Conservation (phyloP, 768 basidiomycete species). For the Asterophora lycoperdoides region DNA sequence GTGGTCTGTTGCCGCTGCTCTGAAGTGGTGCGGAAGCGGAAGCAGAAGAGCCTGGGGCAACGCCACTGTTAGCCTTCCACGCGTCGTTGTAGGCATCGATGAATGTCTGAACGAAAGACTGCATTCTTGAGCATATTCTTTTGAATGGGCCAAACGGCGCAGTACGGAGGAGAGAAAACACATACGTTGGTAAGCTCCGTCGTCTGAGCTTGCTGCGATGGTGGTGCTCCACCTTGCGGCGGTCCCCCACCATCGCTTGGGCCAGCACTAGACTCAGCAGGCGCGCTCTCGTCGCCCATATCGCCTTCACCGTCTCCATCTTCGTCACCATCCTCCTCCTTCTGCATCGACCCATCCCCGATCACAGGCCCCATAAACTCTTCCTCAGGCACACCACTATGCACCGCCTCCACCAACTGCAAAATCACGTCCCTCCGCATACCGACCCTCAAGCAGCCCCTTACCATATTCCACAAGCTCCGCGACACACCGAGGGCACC, state of each 20-base stretch:
- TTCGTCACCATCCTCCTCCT: neutral
- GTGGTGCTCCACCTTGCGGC: neutral
- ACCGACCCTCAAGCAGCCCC: slow-evolving; percentile 53
- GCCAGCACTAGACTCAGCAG: neutral
- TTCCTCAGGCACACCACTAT: slow-evolving; percentile 46
- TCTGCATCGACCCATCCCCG: slow-evolving; percentile 29
- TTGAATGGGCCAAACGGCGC: neutral
- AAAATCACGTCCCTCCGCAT: slow-evolving; percentile 60
- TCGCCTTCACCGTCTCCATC: slow-evolving; percentile 26
- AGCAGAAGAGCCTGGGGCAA: slow-evolving; percentile 18
- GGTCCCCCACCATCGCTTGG: neutral
- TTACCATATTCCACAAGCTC: slow-evolving; percentile 70
- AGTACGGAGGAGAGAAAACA: slow-evolving; percentile 1
- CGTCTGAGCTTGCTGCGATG: neutral
- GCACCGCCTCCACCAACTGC: slow-evolving; percentile 53
- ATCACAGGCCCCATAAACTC: slow-evolving; percentile 21
- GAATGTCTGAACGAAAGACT: slow-evolving; percentile 33
- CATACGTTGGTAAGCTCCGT: slow-evolving; percentile 12
- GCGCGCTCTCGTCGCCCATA: slow-evolving; percentile 11
- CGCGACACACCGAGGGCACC: slow-evolving; percentile 67
- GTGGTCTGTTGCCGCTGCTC: slow-evolving; percentile 7
- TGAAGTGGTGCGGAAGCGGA: slow-evolving; percentile 6
- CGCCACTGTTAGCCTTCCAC: slow-evolving; percentile 57
- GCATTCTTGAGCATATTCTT: slow-evolving; percentile 2
- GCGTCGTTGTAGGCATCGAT: slow-evolving; percentile 54